Percentiles rank a stretch among this genome's conserved stretches.
These are phyloP conservation scores for Penicillium subrubescens DNA, from an alignment of 495 filamentous ascomycete genomes.

Conservation along the genomic window DNA sequence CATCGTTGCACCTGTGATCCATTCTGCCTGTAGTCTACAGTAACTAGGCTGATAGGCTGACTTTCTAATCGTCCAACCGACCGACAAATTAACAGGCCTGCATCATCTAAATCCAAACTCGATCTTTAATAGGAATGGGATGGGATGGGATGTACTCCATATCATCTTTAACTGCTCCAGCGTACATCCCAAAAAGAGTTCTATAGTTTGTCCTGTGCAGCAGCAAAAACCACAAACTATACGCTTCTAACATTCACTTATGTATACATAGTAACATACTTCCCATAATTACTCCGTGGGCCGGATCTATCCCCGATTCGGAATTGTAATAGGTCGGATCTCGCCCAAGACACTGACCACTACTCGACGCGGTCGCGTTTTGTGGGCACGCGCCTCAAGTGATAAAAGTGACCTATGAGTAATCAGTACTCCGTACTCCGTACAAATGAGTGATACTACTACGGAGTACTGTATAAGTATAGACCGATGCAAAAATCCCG, in stretches of 20 bases:
- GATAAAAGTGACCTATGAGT: not conserved
- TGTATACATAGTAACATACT: too few relatives aligned
- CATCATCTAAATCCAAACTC: not conserved
- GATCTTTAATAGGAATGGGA: not conserved
- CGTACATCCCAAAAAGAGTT: not conserved
- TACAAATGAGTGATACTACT: not conserved
- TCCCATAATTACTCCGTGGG: not conserved
- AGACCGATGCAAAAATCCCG: slow-evolving; percentile 8
- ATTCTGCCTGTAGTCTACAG: not conserved
- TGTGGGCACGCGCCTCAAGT: slow-evolving; percentile 19
- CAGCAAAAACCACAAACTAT: not conserved
- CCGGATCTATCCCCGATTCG: slow-evolving; percentile 15
- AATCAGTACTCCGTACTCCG: too few relatives aligned
- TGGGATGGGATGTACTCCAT: not conserved
- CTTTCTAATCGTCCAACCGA: not conserved
- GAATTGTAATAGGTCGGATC: slow-evolving; percentile 7
- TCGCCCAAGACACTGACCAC: slow-evolving; percentile 1
- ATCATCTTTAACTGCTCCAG: not conserved
- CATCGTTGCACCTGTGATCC: slow-evolving; percentile 26
- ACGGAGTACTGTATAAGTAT: too few relatives aligned
- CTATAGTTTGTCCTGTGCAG: not conserved
- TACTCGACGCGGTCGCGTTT: slow-evolving; percentile 6
- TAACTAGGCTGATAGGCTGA: not conserved
- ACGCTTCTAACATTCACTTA: too few relatives aligned
- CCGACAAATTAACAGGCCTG: not conserved